Percentiles rank a stretch among this genome's conserved stretches.
These are phyloP conservation scores for Lodderomyces metapsilosis DNA, from an alignment of 1,139 yeast genomes.

Conservation along the genomic window DNA sequence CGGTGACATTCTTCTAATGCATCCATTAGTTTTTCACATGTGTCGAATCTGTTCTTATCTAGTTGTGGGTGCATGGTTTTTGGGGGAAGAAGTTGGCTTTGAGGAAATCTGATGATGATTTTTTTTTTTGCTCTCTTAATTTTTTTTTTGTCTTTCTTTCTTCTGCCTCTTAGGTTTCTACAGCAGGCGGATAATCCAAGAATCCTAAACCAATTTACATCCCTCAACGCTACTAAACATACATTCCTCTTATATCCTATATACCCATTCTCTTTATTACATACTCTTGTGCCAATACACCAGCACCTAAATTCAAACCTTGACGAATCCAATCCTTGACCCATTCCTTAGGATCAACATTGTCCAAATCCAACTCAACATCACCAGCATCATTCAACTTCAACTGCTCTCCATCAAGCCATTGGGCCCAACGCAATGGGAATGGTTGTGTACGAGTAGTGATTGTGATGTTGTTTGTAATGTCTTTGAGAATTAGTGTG, in stretches of 20 bases:
- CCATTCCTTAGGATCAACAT: slow-evolving; percentile 88
- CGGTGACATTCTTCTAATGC: slow-evolving; percentile 90
- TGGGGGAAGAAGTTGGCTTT: background rate
- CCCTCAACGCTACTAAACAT: background rate
- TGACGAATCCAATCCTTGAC: slow-evolving; percentile 89
- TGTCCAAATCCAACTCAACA: slow-evolving; percentile 10
- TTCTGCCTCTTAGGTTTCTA: background rate
- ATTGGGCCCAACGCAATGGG: slow-evolving; percentile 84
- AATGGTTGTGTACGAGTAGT: slow-evolving; percentile 83
- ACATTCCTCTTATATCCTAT: background rate
- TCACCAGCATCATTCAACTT: slow-evolving; percentile 26
- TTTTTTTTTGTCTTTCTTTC: background rate
- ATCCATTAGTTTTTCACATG: slow-evolving; percentile 78
- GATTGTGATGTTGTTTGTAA: slow-evolving; percentile 71
- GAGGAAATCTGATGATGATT: no score
- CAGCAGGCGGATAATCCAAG: no score
- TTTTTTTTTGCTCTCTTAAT: background rate
- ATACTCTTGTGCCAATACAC: slow-evolving; percentile 85
- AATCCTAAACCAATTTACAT: no score
- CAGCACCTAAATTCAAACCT: slow-evolving; percentile 76
- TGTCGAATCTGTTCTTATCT: slow-evolving; percentile 44
- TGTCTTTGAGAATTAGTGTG: slow-evolving; percentile 72
- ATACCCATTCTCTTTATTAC: slow-evolving; percentile 90
- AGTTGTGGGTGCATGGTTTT: slow-evolving; percentile 46
- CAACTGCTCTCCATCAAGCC: slow-evolving; percentile 61